Evolutionary conservation across 2,329 filamentous ascomycete genomes (phyloP), one percentile per base, ranked within the genome.

Genomic region (Aspergillus tanneri): DNA sequence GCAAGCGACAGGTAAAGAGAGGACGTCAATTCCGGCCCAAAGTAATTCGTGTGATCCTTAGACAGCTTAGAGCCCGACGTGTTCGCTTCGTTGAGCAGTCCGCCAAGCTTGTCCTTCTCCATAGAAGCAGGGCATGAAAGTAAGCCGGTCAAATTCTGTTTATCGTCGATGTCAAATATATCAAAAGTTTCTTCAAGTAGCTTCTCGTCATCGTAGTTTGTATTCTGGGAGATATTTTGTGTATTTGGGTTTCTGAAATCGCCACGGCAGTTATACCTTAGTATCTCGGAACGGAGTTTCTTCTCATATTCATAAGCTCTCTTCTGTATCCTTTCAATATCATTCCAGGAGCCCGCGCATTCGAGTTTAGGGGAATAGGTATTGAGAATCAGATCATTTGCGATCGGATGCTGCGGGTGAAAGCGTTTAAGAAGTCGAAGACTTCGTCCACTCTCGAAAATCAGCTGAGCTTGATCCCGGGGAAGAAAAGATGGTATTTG

Each of bases 391-490:
- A 75, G 72, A n/a, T 74, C 61, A 34, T 75, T 76, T 11, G 82
- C 79, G 34, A 93, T 72, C 0, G 85, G 83, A 62, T 95, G 87
- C 2, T 83, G 75, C 4, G 87, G 80, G 62, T 93, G 87, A 56
- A 86, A 83, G 18, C 75, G 72, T 57, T 83, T 81, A 39, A 95
- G 75, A 45, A 93, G 83, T 6, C 87, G 81, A 39, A 95, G 69
- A 63, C 87, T 92, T 58, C 80, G 82, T 3, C 88, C 90, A 3
- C 85, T 87, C 63, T 95, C 88, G 55, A 92, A 91, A n/a, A 93
- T 82, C 4, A 77, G 73, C 42, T 80, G 77, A 3, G 83, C 84
- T 55, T 91, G 80, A 48, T 93, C 88, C 4, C 74, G 66, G 0
- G 84, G 79, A 36, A 95, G 76, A 56, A 93, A 93, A 2, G 77